Base-by-base conservation (phyloP, 257 asterid species). In the Fraxinus cuspidata region DNA sequence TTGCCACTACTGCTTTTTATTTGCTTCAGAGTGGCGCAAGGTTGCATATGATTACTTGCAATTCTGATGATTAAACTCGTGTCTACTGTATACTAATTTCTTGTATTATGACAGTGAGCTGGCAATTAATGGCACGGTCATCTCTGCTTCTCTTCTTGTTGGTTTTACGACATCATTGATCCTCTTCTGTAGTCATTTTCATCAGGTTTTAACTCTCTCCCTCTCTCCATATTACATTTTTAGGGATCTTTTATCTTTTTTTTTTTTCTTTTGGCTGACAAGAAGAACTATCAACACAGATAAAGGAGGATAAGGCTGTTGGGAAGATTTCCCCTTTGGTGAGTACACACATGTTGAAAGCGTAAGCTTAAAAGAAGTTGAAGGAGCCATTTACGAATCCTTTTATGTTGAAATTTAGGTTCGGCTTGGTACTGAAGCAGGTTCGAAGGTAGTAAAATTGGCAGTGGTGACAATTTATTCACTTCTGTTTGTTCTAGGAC, bases 141-240 rank as follows among this genome's bases (percentile, higher is more conserved):
- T 93, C 74, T 85, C 96, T 53, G 88, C 96, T 58, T 91, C 99
- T 11, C 70, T 89, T 64, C 96, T 93, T 74, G 98, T 95, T 70
- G 99, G 99, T 44, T 32, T 89, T n/a, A 95, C 97, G 18, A 89
- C 99, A 70, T 76, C 97, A 40, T 84, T 95, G 76, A 93, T 95
- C 88, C 96, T 95, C 75, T 93, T 95, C 79, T 93, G 98, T 35
- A 95, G 99, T 56, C 99, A 95, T 84, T 95, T 93, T 79, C 99
- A 95, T 80, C 98, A 93, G 98, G 99, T 95, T 47, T 27, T 27
- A 34, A 63, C 37, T 21, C 70, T 72, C 82, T 37, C 80, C 71
- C 53, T 37, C 73, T 67, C 47, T 65, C 12, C 40, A 27, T 34
- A 16, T 18, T 65, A 38, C 23, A 3, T 28, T 58, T 10, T 58